Percentiles rank a stretch among this genome's conserved stretches.
Conservation (phyloP, 1,139 yeast genomes). For the Candida tropicalis region DNA sequence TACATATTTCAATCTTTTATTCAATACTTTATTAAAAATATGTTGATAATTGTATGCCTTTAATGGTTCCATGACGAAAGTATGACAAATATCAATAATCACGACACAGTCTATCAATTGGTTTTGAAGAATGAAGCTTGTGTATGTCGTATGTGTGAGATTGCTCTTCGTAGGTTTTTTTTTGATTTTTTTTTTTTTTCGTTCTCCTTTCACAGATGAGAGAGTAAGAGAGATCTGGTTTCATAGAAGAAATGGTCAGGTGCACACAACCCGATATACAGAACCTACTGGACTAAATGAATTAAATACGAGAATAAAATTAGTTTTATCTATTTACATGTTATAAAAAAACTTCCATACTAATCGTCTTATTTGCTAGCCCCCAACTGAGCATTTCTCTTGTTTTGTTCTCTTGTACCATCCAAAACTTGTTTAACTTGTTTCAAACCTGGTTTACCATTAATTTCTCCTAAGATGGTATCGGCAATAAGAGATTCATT, state of each 20-base stretch:
- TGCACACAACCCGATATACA: no score
- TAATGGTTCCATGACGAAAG: conserved; percentile 6
- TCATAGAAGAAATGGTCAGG: no score
- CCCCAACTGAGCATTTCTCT: conserved; percentile 38
- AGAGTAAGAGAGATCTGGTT: no score
- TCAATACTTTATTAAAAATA: conserved; percentile 34
- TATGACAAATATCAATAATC: no score
- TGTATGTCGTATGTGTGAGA: no score
- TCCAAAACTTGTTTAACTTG: conserved; percentile 43
- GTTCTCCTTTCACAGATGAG: background rate
- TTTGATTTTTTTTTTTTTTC: background rate
- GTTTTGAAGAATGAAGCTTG: background rate
- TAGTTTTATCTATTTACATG: background rate
- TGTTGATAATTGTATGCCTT: conserved; percentile 25
- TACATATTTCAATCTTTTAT: conserved; percentile 39
- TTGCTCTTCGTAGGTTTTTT: conserved; percentile 3
- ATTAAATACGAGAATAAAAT: background rate
- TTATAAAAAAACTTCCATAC: background rate
- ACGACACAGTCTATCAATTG: no score
- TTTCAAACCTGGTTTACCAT: conserved; percentile 51
- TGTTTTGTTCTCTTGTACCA: conserved; percentile 39
- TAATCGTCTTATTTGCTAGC: conserved; percentile 19
- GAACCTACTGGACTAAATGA: no score
- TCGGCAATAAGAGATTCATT: conserved; percentile 41
- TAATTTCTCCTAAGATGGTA: conserved; percentile 38